These are phyloP conservation scores for Coniochaeta sp. DNA, from an alignment of 2,329 filamentous ascomycete species.

Conservation along the genomic window DNA sequence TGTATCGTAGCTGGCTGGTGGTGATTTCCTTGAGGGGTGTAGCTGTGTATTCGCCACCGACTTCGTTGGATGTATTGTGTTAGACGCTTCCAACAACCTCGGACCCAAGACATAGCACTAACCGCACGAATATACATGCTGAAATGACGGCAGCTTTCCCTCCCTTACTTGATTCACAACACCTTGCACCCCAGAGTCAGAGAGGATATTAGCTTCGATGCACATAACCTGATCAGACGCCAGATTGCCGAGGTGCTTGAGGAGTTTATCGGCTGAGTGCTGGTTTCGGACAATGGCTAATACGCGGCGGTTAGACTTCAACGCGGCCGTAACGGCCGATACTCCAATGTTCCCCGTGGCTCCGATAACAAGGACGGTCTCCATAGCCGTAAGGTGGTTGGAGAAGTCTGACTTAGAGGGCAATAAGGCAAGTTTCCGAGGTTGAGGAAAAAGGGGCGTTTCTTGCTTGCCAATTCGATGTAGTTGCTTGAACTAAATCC, in stretches of 20 bases:
- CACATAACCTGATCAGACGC: conserved; percentile 20
- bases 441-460: too few relatives aligned
- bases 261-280: conserved; percentile 23
- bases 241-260: conserved; percentile 16
- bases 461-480: too few relatives aligned
- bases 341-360: conserved; percentile 30
- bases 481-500: too few relatives aligned
- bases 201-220: conserved; percentile 23
- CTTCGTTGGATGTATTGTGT: conserved; percentile 6
- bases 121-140: conserved; percentile 28
- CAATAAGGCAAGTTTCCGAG: too few relatives aligned
- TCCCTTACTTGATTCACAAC: conserved; percentile 25
- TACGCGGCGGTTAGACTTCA: conserved; percentile 20
- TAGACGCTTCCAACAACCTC: background rate
- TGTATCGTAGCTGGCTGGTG: conserved; percentile 12
- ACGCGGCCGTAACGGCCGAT: conserved; percentile 20
- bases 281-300: conserved; percentile 28
- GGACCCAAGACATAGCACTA: conserved; percentile 1
- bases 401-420: background rate
- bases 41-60: conserved; percentile 16
- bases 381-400: conserved; percentile 3
- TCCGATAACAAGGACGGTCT: conserved; percentile 28
- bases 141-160: conserved; percentile 26
- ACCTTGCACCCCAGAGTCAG: conserved; percentile 19
- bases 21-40: conserved; percentile 11